phyloP scores from a whole-genome alignment of 345 rosid species.

The Schrenkiella parvula region DNA sequence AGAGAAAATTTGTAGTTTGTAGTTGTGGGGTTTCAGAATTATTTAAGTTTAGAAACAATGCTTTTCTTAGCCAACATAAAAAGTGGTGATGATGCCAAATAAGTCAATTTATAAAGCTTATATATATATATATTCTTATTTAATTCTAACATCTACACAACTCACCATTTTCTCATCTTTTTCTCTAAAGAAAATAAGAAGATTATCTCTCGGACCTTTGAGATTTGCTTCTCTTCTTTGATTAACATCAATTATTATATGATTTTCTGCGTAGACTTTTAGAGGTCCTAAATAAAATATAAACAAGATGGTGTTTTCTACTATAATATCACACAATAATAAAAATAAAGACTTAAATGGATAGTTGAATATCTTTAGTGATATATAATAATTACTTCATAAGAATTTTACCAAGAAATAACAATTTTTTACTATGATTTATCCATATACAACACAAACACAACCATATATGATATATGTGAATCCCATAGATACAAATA shows the following conservation, averaged over 20 bases:
- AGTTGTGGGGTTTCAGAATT: slow-evolving; percentile 52
- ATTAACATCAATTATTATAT: background rate
- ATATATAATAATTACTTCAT: background rate
- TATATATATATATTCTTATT: slow-evolving; percentile 13
- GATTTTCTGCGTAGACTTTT: background rate
- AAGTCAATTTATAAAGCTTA: slow-evolving; percentile 50
- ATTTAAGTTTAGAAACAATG: slow-evolving; percentile 40
- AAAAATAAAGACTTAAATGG: background rate
- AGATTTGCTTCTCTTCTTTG: slow-evolving; percentile 7
- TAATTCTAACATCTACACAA: slow-evolving; percentile 5
- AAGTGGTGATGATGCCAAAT: slow-evolving; percentile 34
- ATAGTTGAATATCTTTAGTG: background rate
- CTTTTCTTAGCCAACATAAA: slow-evolving; percentile 30
- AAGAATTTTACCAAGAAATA: background rate
- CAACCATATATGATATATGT: background rate
- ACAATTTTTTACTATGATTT: no score
- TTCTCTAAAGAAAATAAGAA: background rate
- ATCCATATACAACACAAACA: background rate
- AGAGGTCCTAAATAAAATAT: background rate
- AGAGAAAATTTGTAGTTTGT: slow-evolving; percentile 29
- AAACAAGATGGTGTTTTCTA: background rate
- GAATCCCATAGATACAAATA: background rate
- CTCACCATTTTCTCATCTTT: background rate
- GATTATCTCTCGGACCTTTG: background rate
- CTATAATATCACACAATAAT: background rate